Conservation (phyloP, 164 flowering plant genomes). For the Stephania yunnanensis region DNA sequence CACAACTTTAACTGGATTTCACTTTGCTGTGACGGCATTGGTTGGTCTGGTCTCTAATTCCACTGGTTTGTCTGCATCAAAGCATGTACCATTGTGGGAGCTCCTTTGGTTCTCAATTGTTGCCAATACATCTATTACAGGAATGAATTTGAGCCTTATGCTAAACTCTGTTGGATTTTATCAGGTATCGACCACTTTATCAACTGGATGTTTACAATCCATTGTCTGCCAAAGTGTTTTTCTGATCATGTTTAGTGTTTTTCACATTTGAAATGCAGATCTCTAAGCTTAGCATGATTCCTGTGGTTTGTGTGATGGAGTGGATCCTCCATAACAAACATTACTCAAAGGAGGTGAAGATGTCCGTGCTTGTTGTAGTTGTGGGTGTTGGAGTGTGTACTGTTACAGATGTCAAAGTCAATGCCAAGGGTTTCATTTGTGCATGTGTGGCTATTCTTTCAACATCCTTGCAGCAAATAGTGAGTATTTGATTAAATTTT, state of each 20-base stretch:
- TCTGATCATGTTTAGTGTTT: not conserved
- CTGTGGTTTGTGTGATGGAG: conserved; percentile 81
- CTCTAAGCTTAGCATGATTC: conserved; percentile 75
- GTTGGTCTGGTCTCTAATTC: conserved; percentile 83
- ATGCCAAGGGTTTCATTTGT: conserved; percentile 83
- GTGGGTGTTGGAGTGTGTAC: conserved; percentile 92
- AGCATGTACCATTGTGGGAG: conserved; percentile 91
- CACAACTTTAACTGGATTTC: conserved; percentile 85
- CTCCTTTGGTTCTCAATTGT: conserved; percentile 92
- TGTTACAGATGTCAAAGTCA: conserved; percentile 90
- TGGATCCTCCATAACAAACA: conserved; percentile 77
- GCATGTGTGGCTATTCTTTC: conserved; percentile 70
- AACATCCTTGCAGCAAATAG: conserved; percentile 92
- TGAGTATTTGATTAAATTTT: conserved; percentile 30
- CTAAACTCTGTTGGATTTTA: conserved; percentile 64
- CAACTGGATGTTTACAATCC: not conserved
- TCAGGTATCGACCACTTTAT: conserved; percentile 32
- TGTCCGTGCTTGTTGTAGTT: conserved; percentile 73
- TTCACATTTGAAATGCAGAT: conserved; percentile 38
- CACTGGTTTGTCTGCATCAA: conserved; percentile 68
- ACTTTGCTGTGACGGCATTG: conserved; percentile 81
- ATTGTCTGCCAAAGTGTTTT: not conserved
- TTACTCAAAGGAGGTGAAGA: conserved; percentile 66
- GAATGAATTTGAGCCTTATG: conserved; percentile 81
- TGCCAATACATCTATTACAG: conserved; percentile 83